Conservation (phyloP, 23 red algal species). For the Gracilaria vermiculophylla region DNA sequence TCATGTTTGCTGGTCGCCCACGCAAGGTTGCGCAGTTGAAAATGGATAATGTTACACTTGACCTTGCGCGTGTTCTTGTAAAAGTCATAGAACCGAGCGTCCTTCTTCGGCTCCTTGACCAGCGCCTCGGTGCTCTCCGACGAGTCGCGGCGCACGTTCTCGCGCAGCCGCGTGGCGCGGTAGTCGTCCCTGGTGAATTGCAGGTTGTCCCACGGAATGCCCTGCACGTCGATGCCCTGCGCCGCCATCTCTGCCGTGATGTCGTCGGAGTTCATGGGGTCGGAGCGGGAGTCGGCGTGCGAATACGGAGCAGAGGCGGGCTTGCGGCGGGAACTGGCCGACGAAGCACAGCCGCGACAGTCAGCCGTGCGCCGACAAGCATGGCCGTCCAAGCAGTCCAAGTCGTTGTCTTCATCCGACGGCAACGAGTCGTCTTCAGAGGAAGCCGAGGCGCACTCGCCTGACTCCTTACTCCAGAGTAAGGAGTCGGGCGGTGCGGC, state of each 20-base stretch:
- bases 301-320: background rate
- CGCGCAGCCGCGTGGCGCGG: constrained; percentile 65
- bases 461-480: background rate
- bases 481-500: background rate
- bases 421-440: background rate
- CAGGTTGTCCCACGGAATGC: constrained; percentile 85
- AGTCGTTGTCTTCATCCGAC: background rate
- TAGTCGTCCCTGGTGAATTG: constrained; percentile 69
- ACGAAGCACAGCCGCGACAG: background rate
- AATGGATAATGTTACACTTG: constrained; percentile 83
- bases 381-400: background rate
- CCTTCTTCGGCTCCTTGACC: background rate
- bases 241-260: constrained; percentile 63
- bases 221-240: constrained; percentile 80
- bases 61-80: constrained; percentile 77
- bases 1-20: constrained; percentile 82
- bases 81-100: constrained; percentile 61
- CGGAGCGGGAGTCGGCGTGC: background rate
- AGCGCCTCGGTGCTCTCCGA: constrained; percentile 5
- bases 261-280: constrained; percentile 17
- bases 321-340: background rate
- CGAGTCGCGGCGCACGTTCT: constrained; percentile 12
- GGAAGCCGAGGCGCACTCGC: background rate
- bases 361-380: background rate
- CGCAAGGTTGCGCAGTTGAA: constrained; percentile 93